Percentiles rank a stretch among this genome's conserved stretches.
Evolutionary conservation across 139 green algal species (phyloP).

Genomic region (Chlorella sp.): DNA sequence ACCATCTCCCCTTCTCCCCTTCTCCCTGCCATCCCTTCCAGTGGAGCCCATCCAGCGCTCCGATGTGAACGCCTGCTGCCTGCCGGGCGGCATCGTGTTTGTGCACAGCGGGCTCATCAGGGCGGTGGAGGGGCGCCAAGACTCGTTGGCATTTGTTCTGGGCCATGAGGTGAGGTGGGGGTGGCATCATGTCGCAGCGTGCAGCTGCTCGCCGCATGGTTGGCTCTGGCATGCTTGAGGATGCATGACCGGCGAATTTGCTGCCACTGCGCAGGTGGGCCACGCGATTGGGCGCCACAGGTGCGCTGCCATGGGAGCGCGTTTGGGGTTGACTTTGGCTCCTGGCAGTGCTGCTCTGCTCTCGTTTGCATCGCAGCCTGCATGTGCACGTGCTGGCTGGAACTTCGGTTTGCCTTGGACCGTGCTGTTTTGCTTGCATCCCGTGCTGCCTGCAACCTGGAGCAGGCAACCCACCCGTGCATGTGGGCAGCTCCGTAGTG

Average conservation of each 20-base stretch:
- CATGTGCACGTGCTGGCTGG: too few species aligned
- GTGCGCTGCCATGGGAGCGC: too few species aligned
- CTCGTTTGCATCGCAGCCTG: too few species aligned
- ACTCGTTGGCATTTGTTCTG: conserved; percentile 14
- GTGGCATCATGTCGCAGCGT: too few species aligned
- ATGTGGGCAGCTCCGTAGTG: too few species aligned
- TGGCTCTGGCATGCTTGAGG: neutral
- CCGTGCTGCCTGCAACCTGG: neutral
- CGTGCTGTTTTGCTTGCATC: neutral
- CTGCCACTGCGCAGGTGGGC: neutral
- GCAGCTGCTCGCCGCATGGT: too few species aligned
- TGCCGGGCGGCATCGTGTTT: conserved; percentile 23
- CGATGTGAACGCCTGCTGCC: conserved; percentile 22
- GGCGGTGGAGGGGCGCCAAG: neutral
- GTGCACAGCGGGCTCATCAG: conserved; percentile 22
- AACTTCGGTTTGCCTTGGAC: neutral
- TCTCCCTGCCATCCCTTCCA: neutral
- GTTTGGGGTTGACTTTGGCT: too few species aligned
- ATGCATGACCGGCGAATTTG: neutral
- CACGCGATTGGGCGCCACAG: conserved; percentile 16
- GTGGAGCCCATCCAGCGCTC: neutral
- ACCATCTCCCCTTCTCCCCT: too few species aligned
- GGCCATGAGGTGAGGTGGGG: conserved; percentile 2
- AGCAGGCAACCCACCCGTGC: conserved; percentile 4
- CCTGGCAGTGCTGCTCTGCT: too few species aligned